A percentile compares a stretch with the other conserved stretches of the same genome.
Conservation (phyloP, 345 rosid species). For the Laguncularia racemosa region DNA sequence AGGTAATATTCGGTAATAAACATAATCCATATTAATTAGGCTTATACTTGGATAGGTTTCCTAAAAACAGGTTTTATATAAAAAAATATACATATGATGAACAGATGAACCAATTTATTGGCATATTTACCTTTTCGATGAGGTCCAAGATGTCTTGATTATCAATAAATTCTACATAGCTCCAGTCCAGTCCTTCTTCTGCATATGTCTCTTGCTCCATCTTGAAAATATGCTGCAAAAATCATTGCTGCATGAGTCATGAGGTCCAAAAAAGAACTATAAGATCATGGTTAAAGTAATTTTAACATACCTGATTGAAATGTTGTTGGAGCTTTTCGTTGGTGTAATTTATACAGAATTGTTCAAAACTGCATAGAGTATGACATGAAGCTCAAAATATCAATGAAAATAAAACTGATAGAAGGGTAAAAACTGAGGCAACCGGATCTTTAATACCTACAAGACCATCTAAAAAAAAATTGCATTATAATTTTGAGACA, state of each 20-base stretch:
- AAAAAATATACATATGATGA: background rate
- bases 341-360: conserved; percentile 85
- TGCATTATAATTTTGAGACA: background rate
- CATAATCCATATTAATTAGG: background rate
- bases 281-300: conserved; percentile 24
- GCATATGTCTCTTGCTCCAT: conserved; percentile 73
- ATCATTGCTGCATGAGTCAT: conserved; percentile 17
- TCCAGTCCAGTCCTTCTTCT: conserved; percentile 83
- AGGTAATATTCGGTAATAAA: no score
- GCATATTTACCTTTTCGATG: conserved; percentile 69
- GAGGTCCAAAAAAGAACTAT: conserved; percentile 10
- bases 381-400: conserved; percentile 6
- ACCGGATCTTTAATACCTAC: background rate
- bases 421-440: background rate
- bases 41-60: conserved; percentile 1
- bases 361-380: conserved; percentile 64
- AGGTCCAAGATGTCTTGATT: conserved; percentile 87
- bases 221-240: conserved; percentile 80
- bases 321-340: conserved; percentile 96
- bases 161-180: conserved; percentile 76
- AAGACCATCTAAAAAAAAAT: background rate
- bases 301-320: conserved; percentile 94
- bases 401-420: background rate
- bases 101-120: background rate
- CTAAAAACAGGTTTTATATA: background rate